phyloP scores from a whole-genome alignment of 306 rosid genomes.

The Glycine tomentella region DNA sequence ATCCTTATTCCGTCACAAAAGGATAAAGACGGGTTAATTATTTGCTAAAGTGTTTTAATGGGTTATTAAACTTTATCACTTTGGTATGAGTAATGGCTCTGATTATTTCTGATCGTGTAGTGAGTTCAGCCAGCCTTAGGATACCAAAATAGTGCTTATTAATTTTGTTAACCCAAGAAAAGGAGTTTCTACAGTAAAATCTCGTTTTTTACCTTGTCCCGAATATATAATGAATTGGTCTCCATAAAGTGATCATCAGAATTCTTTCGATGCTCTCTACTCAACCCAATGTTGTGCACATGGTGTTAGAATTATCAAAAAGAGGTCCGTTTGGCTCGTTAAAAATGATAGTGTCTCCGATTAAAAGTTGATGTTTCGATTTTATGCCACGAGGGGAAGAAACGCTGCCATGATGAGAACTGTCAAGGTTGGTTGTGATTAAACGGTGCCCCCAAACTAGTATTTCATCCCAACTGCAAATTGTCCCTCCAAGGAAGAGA shows the following conservation, averaged over 20 bases:
- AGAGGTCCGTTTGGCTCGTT: background rate
- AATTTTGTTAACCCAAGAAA: conserved; percentile 34
- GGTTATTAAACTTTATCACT: background rate
- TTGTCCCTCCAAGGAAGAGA: background rate
- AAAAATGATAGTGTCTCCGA: background rate
- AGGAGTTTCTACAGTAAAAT: conserved; percentile 1
- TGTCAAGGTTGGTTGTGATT: background rate
- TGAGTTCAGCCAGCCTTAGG: background rate
- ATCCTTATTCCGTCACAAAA: too few relatives aligned
- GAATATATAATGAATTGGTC: background rate
- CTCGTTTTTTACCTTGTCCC: conserved; percentile 15
- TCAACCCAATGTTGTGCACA: conserved; percentile 8
- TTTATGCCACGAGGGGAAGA: background rate
- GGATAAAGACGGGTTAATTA: background rate
- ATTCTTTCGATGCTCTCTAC: background rate
- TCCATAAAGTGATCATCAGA: conserved; percentile 1
- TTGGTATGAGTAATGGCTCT: background rate
- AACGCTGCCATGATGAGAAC: background rate
- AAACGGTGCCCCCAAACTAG: background rate
- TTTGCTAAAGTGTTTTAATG: background rate
- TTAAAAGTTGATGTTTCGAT: conserved; percentile 2
- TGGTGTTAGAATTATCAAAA: background rate
- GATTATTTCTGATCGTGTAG: background rate
- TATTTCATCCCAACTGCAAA: background rate
- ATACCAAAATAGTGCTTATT: background rate